A percentile compares a stretch with the other conserved stretches of the same genome.
Evolutionary conservation across 805 yeast species (phyloP).

Genomic region (Wickerhamomyces xylosicus): DNA sequence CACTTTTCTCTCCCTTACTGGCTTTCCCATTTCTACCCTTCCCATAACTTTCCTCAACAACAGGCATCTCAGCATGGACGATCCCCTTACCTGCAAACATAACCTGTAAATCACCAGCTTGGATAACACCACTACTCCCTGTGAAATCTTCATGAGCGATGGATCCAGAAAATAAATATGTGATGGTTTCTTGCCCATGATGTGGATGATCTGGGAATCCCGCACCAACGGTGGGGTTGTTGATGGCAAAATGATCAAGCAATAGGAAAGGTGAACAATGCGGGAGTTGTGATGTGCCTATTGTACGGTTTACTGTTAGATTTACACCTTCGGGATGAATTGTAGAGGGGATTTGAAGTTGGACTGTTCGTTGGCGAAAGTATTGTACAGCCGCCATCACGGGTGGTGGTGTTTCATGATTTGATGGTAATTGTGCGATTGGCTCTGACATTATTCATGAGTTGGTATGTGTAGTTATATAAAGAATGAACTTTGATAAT

Average conservation of each 20-base stretch:
- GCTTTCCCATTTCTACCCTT: background rate
- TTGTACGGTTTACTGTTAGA: background rate
- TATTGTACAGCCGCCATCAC: too few relatives aligned
- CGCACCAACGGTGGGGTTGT: background rate
- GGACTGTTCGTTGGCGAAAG: too few relatives aligned
- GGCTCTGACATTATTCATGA: too few relatives aligned
- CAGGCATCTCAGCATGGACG: background rate
- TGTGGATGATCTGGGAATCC: background rate
- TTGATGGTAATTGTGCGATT: too few relatives aligned
- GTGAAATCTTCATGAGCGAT: background rate
- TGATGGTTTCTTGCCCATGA: background rate
- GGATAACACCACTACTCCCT: background rate
- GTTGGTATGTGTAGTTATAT: too few relatives aligned
- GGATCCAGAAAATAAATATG: background rate
- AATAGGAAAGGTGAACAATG: background rate
- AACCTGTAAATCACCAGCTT: background rate
- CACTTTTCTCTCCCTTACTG: background rate
- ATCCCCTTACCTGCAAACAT: background rate
- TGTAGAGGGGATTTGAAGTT: too few relatives aligned
- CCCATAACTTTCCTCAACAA: background rate
- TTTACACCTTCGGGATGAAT: background rate
- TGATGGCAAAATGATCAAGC: background rate
- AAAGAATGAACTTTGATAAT: too few relatives aligned
- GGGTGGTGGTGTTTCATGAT: too few relatives aligned
- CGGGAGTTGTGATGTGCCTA: background rate